phyloP scores from a whole-genome alignment of 2,329 filamentous ascomycete genomes.

The Alternaria viburni region DNA sequence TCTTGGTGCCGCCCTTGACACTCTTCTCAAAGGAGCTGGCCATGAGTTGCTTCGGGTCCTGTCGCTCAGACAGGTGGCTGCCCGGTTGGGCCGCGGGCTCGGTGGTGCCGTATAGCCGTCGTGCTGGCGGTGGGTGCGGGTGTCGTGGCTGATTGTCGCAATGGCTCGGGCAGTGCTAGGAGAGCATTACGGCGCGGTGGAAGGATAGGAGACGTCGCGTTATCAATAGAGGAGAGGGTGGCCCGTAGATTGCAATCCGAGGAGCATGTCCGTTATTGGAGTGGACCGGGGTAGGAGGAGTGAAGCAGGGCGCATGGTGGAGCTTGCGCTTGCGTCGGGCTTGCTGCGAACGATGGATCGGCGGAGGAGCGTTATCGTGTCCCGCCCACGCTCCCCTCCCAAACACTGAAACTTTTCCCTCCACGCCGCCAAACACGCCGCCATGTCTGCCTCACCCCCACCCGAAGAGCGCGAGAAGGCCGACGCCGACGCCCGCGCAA shows the following conservation, averaged over 20 bases:
- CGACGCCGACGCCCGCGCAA: constrained; percentile 67
- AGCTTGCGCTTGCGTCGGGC: constrained; percentile 8
- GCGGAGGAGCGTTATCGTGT: constrained; percentile 13
- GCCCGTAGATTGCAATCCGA: constrained; percentile 18
- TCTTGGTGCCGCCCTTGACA: constrained; percentile 97
- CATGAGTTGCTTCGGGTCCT: no score
- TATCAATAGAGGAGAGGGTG: constrained; percentile 23
- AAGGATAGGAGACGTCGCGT: constrained; percentile 23
- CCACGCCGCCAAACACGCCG: constrained; percentile 10
- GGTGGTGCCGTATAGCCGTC: constrained; percentile 5
- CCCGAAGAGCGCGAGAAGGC: constrained; percentile 61
- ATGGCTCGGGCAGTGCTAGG: constrained; percentile 28
- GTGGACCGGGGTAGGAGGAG: constrained; percentile 18
- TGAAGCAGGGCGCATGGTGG: constrained; percentile 25
- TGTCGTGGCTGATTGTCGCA: constrained; percentile 17
- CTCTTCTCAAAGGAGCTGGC: constrained; percentile 96
- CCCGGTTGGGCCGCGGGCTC: constrained; percentile 21
- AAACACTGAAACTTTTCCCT: constrained; percentile 13
- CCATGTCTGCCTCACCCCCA: constrained; percentile 54
- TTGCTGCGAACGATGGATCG: constrained; percentile 24
- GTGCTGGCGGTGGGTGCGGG: constrained; percentile 11
- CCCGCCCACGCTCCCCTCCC: constrained; percentile 12
- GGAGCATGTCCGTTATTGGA: constrained; percentile 22
- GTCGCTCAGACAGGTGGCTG: constrained; percentile 18
- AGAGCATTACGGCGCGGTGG: constrained; percentile 34